Conservation (phyloP, 2,329 filamentous ascomycete genomes). For the Lasiodiplodia theobromae region DNA sequence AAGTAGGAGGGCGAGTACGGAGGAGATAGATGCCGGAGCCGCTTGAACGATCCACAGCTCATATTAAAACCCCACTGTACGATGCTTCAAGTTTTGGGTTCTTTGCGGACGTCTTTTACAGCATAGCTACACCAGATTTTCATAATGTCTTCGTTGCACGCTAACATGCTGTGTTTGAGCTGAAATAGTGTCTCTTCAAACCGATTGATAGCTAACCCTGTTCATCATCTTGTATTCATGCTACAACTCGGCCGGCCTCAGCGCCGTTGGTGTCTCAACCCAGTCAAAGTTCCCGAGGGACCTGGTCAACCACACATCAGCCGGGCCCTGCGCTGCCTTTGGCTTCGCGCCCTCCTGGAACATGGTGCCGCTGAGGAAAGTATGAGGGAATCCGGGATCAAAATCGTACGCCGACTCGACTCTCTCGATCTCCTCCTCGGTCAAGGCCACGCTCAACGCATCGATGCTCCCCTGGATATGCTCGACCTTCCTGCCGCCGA, state of each 20-base stretch:
- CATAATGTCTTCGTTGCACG: too few species aligned
- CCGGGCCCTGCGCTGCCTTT: slow-evolving; percentile 19
- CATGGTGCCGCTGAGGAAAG: slow-evolving; percentile 55
- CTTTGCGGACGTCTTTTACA: too few species aligned
- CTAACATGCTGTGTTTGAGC: too few species aligned
- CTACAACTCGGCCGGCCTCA: slow-evolving; percentile 1
- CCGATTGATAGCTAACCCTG: too few species aligned
- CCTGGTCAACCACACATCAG: slow-evolving; percentile 26
- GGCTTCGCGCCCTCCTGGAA: slow-evolving; percentile 15
- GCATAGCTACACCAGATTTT: too few species aligned
- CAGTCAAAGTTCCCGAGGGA: slow-evolving; percentile 28
- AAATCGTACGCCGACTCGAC: slow-evolving; percentile 70
- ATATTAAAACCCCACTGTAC: too few species aligned
- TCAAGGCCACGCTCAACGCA: slow-evolving; percentile 67
- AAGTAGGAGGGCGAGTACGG: too few species aligned
- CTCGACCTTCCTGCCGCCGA: slow-evolving; percentile 73
- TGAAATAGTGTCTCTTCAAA: too few species aligned
- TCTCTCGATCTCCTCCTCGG: slow-evolving; percentile 67
- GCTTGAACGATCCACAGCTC: too few species aligned
- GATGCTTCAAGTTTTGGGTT: too few species aligned
- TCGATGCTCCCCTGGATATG: slow-evolving; percentile 75
- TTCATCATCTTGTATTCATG: background rate
- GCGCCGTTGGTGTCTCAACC: slow-evolving; percentile 25
- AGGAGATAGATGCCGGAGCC: too few species aligned
- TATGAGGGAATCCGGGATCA: slow-evolving; percentile 71